Percentiles rank a stretch among this genome's conserved stretches.
Conservation (phyloP, 1,284 basidiomycete species). For the Marasmius sp. region DNA sequence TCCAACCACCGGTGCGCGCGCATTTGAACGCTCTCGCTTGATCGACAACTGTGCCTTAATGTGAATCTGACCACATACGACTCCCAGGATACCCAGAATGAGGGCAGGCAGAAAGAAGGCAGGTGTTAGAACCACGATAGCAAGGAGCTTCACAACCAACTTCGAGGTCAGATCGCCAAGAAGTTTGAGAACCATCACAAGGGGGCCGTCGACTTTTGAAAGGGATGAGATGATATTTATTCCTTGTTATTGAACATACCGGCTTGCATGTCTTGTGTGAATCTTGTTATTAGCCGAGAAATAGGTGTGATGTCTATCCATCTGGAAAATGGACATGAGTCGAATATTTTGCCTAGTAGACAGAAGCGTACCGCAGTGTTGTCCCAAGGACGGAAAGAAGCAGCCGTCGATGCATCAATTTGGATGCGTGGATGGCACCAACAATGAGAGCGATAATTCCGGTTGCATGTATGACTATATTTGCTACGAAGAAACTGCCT, state of each 20-base stretch:
- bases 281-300: neutral
- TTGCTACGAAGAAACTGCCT: neutral
- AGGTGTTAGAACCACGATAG: slow-evolving; percentile 43
- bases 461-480: neutral
- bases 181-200: slow-evolving; percentile 13
- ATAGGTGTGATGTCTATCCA: neutral
- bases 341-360: neutral
- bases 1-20: slow-evolving; percentile 54
- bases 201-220: slow-evolving; percentile 18
- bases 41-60: slow-evolving; percentile 64
- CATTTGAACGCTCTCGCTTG: slow-evolving; percentile 64
- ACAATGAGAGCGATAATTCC: slow-evolving; percentile 12
- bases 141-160: slow-evolving; percentile 33
- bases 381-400: slow-evolving; percentile 22
- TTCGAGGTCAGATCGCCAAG: slow-evolving; percentile 18
- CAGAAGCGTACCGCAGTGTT: slow-evolving; percentile 16
- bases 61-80: slow-evolving; percentile 30
- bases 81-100: slow-evolving; percentile 34
- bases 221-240: neutral
- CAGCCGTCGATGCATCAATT: slow-evolving; percentile 18
- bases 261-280: neutral
- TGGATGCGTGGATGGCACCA: slow-evolving; percentile 18
- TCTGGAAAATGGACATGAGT: neutral
- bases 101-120: slow-evolving; percentile 32
- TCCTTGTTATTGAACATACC: neutral